These are phyloP conservation scores for Scheffersomyces parashehatae DNA, from an alignment of 1,139 yeast species.

Conservation along the genomic window DNA sequence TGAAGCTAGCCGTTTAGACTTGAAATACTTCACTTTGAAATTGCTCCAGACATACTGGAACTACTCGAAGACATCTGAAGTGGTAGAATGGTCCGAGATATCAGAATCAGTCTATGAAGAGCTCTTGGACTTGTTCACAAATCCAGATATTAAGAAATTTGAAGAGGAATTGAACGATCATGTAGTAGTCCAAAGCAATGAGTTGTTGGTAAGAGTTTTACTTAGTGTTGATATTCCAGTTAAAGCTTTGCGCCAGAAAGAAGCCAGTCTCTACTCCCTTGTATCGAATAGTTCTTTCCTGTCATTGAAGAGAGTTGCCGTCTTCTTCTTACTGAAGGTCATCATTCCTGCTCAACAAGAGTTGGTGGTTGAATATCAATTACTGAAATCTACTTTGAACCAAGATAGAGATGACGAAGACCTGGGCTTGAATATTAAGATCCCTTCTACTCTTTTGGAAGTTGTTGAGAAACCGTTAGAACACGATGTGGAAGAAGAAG, in stretches of 20 bases:
- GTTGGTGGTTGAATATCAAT: conserved; percentile 61
- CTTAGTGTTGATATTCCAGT: conserved; percentile 13
- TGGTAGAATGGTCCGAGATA: conserved; percentile 33
- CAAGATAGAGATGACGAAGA: conserved; percentile 18
- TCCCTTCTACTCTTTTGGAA: conserved; percentile 37
- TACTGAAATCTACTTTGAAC: conserved; percentile 33
- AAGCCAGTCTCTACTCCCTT: conserved; percentile 20
- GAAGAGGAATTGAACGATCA: conserved; percentile 24
- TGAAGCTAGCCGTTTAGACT: conserved; percentile 36
- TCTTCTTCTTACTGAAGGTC: conserved; percentile 32
- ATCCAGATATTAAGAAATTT: conserved; percentile 18
- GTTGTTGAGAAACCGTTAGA: conserved; percentile 22
- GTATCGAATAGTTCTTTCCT: conserved; percentile 23
- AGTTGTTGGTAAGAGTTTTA: conserved; percentile 32
- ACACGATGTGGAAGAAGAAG: conserved; percentile 39
- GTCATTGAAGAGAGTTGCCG: conserved; percentile 37
- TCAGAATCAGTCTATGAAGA: conserved; percentile 29
- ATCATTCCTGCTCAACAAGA: conserved; percentile 51
- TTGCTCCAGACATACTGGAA: conserved; percentile 34
- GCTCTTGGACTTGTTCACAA: conserved; percentile 37
- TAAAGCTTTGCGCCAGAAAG: conserved; percentile 15
- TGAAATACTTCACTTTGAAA: conserved; percentile 52
- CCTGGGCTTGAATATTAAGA: conserved; percentile 18
- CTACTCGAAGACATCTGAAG: conserved; percentile 11
- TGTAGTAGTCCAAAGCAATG: conserved; percentile 34